phyloP scores from a whole-genome alignment of 352 stramenopile species.

The Phytophthora uliginosa region DNA sequence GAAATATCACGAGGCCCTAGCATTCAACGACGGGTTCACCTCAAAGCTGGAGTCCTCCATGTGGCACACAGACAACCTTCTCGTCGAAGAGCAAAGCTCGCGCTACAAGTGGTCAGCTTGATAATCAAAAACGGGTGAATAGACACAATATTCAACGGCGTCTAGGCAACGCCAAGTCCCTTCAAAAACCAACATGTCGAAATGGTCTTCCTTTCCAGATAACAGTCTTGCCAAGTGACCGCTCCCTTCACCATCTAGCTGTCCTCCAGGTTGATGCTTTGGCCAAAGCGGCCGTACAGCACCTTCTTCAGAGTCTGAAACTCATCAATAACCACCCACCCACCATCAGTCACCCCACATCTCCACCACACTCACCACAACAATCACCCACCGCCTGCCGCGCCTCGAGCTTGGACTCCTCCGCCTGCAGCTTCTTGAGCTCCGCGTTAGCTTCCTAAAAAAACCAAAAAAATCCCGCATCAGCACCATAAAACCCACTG shows the following conservation, averaged over 20 bases:
- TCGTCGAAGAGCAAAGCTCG: slow-evolving; percentile 68
- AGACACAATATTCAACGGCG: slow-evolving; percentile 9
- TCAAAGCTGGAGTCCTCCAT: slow-evolving; percentile 46
- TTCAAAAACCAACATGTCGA: slow-evolving; percentile 9
- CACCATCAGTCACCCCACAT: background rate
- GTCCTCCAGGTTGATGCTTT: slow-evolving; percentile 98
- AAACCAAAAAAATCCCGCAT: background rate
- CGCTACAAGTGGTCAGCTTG: slow-evolving; percentile 65
- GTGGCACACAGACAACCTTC: slow-evolving; percentile 73
- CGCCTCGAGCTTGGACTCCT: slow-evolving; percentile 91
- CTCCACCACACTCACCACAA: background rate
- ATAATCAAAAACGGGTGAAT: slow-evolving; percentile 14
- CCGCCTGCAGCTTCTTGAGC: slow-evolving; percentile 84
- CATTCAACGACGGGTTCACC: slow-evolving; percentile 48
- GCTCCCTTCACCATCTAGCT: slow-evolving; percentile 53
- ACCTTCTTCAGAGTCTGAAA: slow-evolving; percentile 92
- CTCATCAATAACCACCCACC: slow-evolving; percentile 5
- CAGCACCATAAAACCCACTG: background rate
- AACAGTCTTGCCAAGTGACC: background rate
- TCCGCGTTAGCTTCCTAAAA: slow-evolving; percentile 75
- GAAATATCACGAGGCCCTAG: slow-evolving; percentile 43
- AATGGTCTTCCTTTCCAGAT: slow-evolving; percentile 20
- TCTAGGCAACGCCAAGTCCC: background rate
- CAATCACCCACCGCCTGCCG: slow-evolving; percentile 80
- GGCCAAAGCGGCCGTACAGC: slow-evolving; percentile 97